Evolutionary conservation across 306 rosid species (phyloP).

Genomic region (Betula pendula): DNA sequence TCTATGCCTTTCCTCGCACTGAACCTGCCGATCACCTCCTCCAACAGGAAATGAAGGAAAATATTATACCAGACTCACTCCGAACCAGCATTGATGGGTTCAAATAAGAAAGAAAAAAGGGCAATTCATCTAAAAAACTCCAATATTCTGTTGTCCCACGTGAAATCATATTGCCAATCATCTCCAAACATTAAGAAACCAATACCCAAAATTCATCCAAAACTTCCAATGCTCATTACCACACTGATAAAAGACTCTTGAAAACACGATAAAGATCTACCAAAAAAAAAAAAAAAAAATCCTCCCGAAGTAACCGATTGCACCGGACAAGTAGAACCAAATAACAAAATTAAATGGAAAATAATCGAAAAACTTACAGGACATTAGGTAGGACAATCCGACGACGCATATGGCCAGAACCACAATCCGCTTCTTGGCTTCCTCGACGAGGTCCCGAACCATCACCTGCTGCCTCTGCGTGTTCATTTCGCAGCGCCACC

Average conservation of each 20-base stretch:
- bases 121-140: background rate
- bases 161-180: background rate
- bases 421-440: constrained; percentile 90
- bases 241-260: background rate
- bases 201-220: background rate
- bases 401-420: constrained; percentile 73
- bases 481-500: constrained; percentile 40
- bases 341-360: background rate
- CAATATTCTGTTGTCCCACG: background rate
- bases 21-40: background rate
- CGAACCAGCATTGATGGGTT: background rate
- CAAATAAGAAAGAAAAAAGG: background rate
- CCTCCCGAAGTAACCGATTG: background rate
- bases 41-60: background rate
- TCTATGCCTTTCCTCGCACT: background rate
- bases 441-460: constrained; percentile 89
- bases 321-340: background rate
- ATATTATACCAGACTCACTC: background rate
- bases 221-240: background rate
- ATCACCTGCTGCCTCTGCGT: constrained; percentile 56
- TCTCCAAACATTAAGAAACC: background rate
- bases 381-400: constrained; percentile 94
- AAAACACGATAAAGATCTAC: background rate
- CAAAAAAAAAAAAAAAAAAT: background rate
- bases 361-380: constrained; percentile 52